A percentile compares a stretch with the other conserved stretches of the same genome.
Conservation (phyloP, 2,329 filamentous ascomycete species). For the Fusarium tjaetaba region DNA sequence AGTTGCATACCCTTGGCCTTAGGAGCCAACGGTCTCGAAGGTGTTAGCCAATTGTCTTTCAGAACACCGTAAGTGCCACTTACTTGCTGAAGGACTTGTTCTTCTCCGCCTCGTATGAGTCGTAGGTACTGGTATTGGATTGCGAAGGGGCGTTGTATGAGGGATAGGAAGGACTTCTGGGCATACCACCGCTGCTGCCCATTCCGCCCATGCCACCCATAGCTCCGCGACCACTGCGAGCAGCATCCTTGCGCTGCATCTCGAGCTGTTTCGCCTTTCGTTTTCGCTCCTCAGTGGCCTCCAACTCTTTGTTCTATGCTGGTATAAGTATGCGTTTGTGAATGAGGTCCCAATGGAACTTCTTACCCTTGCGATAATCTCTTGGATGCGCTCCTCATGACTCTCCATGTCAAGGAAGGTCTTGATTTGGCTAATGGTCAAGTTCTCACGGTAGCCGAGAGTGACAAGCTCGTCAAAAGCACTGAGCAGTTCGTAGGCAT, state of each 20-base stretch:
- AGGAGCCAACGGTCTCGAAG: conserved; percentile 66
- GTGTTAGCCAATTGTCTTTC: conserved; percentile 10
- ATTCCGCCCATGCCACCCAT: conserved; percentile 45
- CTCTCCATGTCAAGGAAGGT: conserved; percentile 99
- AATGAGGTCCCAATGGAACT: neutral
- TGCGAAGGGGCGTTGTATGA: conserved; percentile 86
- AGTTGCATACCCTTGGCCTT: conserved; percentile 99
- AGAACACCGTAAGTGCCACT: conserved; percentile 38
- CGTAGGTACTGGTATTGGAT: conserved; percentile 83
- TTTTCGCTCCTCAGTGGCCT: conserved; percentile 98
- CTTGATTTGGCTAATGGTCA: conserved; percentile 97
- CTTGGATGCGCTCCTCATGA: conserved; percentile 98
- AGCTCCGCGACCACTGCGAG: conserved; percentile 69
- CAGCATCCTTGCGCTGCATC: conserved; percentile 97
- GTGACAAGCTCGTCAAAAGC: conserved; percentile 98
- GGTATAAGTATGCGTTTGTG: conserved; percentile 35
- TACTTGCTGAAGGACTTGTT: conserved; percentile 89
- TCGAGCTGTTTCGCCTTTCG: conserved; percentile 98
- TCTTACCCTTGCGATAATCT: conserved; percentile 89
- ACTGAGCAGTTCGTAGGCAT: conserved; percentile 95
- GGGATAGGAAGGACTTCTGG: conserved; percentile 84
- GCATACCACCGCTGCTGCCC: conserved; percentile 57
- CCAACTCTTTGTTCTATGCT: conserved; percentile 92
- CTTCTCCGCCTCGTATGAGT: conserved; percentile 96
- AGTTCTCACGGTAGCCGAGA: conserved; percentile 93